Evolutionary conservation across 208 protist genomes (phyloP).

Genomic region (Crithidia acanthocephali): DNA sequence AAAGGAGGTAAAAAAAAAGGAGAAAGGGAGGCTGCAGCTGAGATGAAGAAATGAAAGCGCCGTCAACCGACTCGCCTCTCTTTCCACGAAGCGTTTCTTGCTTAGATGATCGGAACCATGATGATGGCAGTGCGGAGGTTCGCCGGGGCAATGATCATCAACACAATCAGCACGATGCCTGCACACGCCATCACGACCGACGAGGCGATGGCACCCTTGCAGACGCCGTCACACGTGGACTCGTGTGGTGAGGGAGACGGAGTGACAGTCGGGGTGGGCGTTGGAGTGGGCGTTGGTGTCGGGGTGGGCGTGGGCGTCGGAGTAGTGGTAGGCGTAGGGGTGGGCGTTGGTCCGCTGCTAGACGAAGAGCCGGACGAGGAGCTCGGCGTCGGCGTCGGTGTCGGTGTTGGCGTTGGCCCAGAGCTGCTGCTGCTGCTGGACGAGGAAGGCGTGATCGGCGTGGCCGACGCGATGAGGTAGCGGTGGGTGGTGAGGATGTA

Average conservation of each 20-base stretch:
- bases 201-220: slow-evolving; percentile 67
- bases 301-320: slow-evolving; percentile 34
- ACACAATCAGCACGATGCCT: slow-evolving; percentile 26
- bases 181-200: slow-evolving; percentile 48
- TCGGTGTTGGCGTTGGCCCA: background rate
- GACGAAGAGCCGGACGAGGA: background rate
- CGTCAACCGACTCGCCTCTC: too few relatives aligned
- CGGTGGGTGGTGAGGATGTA: slow-evolving; percentile 25
- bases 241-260: slow-evolving; percentile 18
- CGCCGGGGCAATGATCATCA: slow-evolving; percentile 48
- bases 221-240: slow-evolving; percentile 57
- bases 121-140: slow-evolving; percentile 58
- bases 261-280: slow-evolving; percentile 6
- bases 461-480: slow-evolving; percentile 26
- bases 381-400: background rate
- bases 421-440: slow-evolving; percentile 10
- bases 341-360: background rate
- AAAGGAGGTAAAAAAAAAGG: too few relatives aligned
- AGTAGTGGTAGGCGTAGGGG: slow-evolving; percentile 15
- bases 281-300: slow-evolving; percentile 54
- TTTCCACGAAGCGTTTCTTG: too few relatives aligned
- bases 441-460: slow-evolving; percentile 6
- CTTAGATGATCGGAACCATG: slow-evolving; percentile 52
- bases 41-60: too few relatives aligned
- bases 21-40: too few relatives aligned